phyloP scores from a whole-genome alignment of 352 stramenopile genomes.

The Pilasporangium apinafurcum region DNA sequence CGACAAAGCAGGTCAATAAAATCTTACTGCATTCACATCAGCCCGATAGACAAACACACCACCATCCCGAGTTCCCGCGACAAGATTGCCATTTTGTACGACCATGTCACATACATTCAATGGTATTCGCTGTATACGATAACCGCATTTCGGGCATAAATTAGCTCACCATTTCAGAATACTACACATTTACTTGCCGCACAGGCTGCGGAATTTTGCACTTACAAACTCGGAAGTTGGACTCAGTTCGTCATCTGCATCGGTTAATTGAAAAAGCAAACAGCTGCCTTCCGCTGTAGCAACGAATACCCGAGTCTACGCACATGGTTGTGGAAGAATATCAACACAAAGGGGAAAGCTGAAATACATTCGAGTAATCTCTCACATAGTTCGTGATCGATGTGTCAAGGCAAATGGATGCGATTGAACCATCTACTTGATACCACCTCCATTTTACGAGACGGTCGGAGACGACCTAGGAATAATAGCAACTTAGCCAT shows the following conservation, averaged over 20 bases:
- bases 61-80: conserved; percentile 63
- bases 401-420: conserved; percentile 52
- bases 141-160: too few relatives aligned
- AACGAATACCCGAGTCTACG: conserved; percentile 61
- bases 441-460: conserved; percentile 52
- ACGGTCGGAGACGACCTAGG: conserved; percentile 37
- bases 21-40: conserved; percentile 19
- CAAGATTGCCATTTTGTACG: conserved; percentile 41
- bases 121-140: conserved; percentile 39
- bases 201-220: too few relatives aligned
- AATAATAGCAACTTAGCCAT: too few relatives aligned
- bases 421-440: conserved; percentile 64
- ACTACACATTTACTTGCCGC: too few relatives aligned
- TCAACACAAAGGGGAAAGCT: too few relatives aligned
- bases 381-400: conserved; percentile 28
- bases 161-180: too few relatives aligned
- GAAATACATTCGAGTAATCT: too few relatives aligned
- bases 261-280: conserved; percentile 51
- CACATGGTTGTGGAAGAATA: too few relatives aligned
- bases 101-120: conserved; percentile 65
- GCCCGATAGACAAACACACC: conserved; percentile 42
- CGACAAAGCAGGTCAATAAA: not conserved
- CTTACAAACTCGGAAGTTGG: conserved; percentile 64
- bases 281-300: conserved; percentile 63
- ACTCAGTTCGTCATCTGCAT: conserved; percentile 43